phyloP scores from a whole-genome alignment of 768 basidiomycete species.

The Leucosporidium creatinivorum region DNA sequence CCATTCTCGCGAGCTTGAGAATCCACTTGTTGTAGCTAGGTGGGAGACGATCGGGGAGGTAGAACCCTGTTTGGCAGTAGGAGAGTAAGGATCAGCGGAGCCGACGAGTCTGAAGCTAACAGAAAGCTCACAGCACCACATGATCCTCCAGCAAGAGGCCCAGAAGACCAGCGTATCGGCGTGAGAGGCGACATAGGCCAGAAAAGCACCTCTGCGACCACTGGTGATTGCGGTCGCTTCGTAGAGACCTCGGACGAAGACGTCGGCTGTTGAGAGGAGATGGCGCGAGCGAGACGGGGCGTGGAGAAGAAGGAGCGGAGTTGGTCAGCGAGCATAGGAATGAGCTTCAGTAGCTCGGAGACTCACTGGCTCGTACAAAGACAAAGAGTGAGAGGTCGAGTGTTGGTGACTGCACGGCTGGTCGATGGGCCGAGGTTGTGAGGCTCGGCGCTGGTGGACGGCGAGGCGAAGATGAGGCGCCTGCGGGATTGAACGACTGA shows the following conservation, averaged over 20 bases:
- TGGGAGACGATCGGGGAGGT: slow-evolving; percentile 26
- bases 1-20: slow-evolving; percentile 28
- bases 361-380: slow-evolving; percentile 24
- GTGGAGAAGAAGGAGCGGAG: neutral
- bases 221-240: neutral
- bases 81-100: neutral
- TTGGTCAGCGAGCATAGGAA: neutral
- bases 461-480: neutral
- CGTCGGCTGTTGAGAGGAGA: slow-evolving; percentile 7
- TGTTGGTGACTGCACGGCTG: slow-evolving; percentile 10
- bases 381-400: slow-evolving; percentile 35
- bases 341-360: too few species aligned
- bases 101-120: neutral
- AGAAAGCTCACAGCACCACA: slow-evolving; percentile 18
- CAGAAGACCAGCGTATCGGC: slow-evolving; percentile 30
- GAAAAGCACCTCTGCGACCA: neutral
- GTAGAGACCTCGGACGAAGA: slow-evolving; percentile 13
- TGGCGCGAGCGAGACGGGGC: neutral
- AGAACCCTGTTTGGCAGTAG: slow-evolving; percentile 13
- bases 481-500: neutral
- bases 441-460: neutral
- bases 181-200: slow-evolving; percentile 8
- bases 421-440: neutral
- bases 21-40: slow-evolving; percentile 32
- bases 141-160: slow-evolving; percentile 19